phyloP scores from a whole-genome alignment of 495 filamentous ascomycete species.

The Alectoria sarmentosa region DNA sequence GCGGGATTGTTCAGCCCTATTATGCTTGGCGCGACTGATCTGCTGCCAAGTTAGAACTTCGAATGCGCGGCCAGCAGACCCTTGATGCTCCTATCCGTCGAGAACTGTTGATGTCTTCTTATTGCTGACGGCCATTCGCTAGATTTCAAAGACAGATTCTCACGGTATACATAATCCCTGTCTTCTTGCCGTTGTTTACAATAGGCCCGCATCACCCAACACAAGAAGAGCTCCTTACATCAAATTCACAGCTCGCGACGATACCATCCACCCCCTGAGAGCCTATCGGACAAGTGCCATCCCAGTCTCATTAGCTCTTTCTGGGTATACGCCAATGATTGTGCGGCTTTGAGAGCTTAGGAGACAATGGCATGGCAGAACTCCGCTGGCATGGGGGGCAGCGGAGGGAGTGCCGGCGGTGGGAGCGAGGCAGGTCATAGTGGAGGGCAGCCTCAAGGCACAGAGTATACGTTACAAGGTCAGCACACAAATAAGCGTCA shows the following conservation, averaged over 20 bases:
- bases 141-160: background rate
- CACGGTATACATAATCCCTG: background rate
- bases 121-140: background rate
- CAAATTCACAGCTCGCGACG: constrained; percentile 3
- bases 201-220: background rate
- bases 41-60: background rate
- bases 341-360: constrained; percentile 12
- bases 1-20: constrained; percentile 1
- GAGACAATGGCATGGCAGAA: constrained; percentile 54
- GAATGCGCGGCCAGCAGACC: background rate
- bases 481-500: constrained; percentile 21
- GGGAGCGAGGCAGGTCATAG: constrained; percentile 47
- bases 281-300: background rate
- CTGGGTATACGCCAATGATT: constrained; percentile 1
- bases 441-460: constrained; percentile 65
- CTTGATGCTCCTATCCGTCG: background rate
- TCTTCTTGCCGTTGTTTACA: background rate
- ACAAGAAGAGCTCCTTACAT: background rate
- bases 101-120: background rate
- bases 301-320: background rate
- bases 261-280: background rate
- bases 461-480: constrained; percentile 99
- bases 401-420: constrained; percentile 50
- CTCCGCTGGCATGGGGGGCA: constrained; percentile 57
- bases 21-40: background rate